Evolutionary conservation across 371 early-diverging fungal genomes (phyloP).

Genomic region (Syncephalastrum contaminatum): DNA sequence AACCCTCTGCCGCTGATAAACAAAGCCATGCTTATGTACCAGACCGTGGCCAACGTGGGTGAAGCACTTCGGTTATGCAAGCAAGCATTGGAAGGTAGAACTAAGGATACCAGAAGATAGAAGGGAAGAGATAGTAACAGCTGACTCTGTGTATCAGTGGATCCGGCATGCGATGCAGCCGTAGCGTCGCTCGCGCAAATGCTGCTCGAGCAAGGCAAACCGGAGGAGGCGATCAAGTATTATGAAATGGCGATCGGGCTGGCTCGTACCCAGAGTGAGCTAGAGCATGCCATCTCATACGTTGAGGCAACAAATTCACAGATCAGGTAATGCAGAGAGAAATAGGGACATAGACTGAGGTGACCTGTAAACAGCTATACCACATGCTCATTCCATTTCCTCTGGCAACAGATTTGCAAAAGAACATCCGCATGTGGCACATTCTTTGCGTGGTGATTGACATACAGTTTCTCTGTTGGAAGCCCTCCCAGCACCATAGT

Average conservation of each 20-base stretch:
- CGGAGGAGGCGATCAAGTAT: slow-evolving; percentile 79
- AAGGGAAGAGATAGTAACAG: too few relatives aligned
- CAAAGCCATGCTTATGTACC: slow-evolving; percentile 88
- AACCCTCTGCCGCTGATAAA: slow-evolving; percentile 94
- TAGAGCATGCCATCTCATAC: slow-evolving; percentile 82
- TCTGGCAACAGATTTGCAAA: slow-evolving; percentile 23
- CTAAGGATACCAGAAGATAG: not conserved
- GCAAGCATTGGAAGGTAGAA: slow-evolving; percentile 72
- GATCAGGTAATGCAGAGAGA: slow-evolving; percentile 20
- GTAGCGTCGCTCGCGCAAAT: slow-evolving; percentile 91
- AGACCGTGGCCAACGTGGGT: slow-evolving; percentile 72
- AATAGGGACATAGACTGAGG: not conserved
- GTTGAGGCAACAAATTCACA: slow-evolving; percentile 64
- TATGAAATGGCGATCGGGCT: slow-evolving; percentile 85
- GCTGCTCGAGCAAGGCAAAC: slow-evolving; percentile 80
- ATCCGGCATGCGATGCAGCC: slow-evolving; percentile 94
- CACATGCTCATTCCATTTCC: not conserved
- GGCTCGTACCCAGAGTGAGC: slow-evolving; percentile 87
- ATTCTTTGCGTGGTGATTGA: slow-evolving; percentile 18
- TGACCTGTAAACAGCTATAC: not conserved
- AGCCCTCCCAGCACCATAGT: too few relatives aligned
- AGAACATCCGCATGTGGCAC: slow-evolving; percentile 40
- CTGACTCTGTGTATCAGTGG: slow-evolving; percentile 42
- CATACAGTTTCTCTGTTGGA: too few relatives aligned
- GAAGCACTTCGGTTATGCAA: slow-evolving; percentile 77